Base-by-base conservation (phyloP, 2,329 filamentous ascomycete species). In the Chrysosporium queenslandicum region DNA sequence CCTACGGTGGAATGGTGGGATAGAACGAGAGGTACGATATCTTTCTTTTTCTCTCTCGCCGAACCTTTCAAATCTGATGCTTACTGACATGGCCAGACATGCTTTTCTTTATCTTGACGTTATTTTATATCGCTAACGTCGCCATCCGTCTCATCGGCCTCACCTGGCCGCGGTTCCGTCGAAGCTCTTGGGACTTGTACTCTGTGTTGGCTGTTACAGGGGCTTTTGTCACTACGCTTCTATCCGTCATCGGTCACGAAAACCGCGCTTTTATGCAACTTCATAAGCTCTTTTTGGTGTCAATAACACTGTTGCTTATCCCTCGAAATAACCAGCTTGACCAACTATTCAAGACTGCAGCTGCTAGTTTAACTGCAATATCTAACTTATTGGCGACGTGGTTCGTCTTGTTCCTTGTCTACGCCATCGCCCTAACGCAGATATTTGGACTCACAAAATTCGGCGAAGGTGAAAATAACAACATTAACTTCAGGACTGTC, bases 301-400 rank as follows among this genome's bases (percentile, higher is more conserved):
- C 87, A 7, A 85, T 97, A 51, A 83, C 92, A 2, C 77, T 97
- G 7, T 75, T 98, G 48, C 78, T 98, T 30, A 98, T 98, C 56
- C 92, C 92, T 1, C 81, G 94, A 48, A 98, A 98, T 66, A 94
- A 98, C 61, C 90, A 94, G 46, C 78, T 98, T 20, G 94, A 98
- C 65, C 92, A 98, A 66, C 80, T 98, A 0, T 98, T 98, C 80
- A 98, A 98, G 69, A 98, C 94, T 1, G 94, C 91, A 0, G 92
- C 92, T 9, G 92, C 91, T 50, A 94, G 87, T 81, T 72, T 98
- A 60, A 85, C 87, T 1, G 83, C 87, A 16, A 98, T 98, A 60
- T 81, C 85, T 53, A 98, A 96, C 64, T 75, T 98, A 40, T 74
- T 98, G 36, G 91, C 91, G 1, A 98, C 94, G 0, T 98, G 92